These are phyloP conservation scores for Cucurbita ficifolia DNA, from an alignment of 306 rosid genomes.

Conservation along the genomic window DNA sequence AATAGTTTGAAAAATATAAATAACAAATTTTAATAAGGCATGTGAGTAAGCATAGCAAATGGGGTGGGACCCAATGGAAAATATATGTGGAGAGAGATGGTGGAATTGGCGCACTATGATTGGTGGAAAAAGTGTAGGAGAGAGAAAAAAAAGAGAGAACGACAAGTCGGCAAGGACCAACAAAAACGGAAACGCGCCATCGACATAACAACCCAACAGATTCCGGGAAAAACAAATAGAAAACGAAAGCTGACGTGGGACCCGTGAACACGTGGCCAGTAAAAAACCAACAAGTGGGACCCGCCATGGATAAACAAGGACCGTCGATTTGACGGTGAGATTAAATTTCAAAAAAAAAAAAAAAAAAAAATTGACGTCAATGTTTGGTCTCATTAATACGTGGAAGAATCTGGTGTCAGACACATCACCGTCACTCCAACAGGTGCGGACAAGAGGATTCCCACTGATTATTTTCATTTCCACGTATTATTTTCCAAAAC, in stretches of 20 bases:
- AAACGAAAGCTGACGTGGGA: background rate
- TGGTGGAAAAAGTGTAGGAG: background rate
- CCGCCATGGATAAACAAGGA: background rate
- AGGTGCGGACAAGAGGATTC: slow-evolving; percentile 3
- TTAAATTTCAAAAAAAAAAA: too few species aligned
- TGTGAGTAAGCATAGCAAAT: background rate
- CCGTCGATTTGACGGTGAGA: slow-evolving; percentile 3
- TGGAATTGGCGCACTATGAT: background rate
- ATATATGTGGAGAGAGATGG: background rate
- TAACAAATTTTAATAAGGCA: background rate
- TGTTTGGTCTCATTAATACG: background rate
- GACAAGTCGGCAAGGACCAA: slow-evolving; percentile 2
- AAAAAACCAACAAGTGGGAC: background rate
- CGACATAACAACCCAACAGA: background rate
- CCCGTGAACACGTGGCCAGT: background rate
- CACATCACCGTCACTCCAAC: slow-evolving; percentile 6
- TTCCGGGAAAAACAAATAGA: background rate
- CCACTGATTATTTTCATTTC: background rate
- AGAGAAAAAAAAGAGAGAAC: background rate
- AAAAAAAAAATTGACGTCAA: background rate
- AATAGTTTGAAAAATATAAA: background rate
- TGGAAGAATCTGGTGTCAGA: slow-evolving; percentile 9
- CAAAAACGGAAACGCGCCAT: background rate
- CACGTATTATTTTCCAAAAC: background rate
- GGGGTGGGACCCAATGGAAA: background rate